Base-by-base conservation (phyloP, 345 rosid species). In the Eucalyptus marginata region DNA sequence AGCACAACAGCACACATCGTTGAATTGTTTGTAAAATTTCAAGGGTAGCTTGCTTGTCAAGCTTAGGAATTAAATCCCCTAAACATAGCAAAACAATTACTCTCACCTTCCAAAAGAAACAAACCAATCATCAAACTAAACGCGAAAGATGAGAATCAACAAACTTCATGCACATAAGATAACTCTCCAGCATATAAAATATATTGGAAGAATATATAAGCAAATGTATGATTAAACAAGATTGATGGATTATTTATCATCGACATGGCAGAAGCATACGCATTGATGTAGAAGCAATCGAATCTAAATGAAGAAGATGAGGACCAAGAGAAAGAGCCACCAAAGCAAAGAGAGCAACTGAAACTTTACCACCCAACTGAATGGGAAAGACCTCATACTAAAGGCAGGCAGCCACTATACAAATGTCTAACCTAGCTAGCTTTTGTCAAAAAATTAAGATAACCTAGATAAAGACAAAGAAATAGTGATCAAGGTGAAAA, bases 11-110 rank as follows among this genome's bases (percentile, higher is more conserved):
- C 46, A 44, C 46, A 7, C 46, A 44, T 6, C 46, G 2, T 88
- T 96, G 99, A 89, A 97, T 92, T 85, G 99, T 97, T 93, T 96
- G 93, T 94, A 97, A 90, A 88, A 97, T 93, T 14, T 95, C 98
- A 71, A 95, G 89, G 90, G 93, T 95, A 49, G 95, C 95, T 6
- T 94, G 95, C 90, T 96, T 97, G 89, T 96, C 99, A 49, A 97
- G 98, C 14, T 90, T 91, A 36, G 93, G 94, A 83, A 96, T 93
- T 93, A 96, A 89, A 76, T 97, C 40, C 85, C 93, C 97, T 71
- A 97, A 94, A 93, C 99, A 97, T 76, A 97, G 93, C 93, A 97
- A 91, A 85, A 99, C 98, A 94, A 92, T 96, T 87, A 97, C 99
- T 93, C 99, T 94, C 86, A 96, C 99, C 99, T 96, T 95, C 51